These are phyloP conservation scores for Trichoderma sp. DNA, from an alignment of 2,329 filamentous ascomycete genomes.

Conservation along the genomic window DNA sequence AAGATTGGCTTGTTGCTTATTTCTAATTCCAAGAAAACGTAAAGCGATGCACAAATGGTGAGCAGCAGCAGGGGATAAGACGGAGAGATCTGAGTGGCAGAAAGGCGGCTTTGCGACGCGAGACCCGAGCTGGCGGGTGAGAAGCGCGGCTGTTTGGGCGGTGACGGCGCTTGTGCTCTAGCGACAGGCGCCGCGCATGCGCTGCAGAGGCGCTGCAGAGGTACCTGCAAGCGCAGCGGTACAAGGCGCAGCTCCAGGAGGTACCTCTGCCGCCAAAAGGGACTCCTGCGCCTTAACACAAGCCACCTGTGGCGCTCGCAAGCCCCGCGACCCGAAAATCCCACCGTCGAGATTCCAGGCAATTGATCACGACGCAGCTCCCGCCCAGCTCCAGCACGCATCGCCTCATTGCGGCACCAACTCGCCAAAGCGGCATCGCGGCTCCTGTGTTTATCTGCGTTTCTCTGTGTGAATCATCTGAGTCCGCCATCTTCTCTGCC, in stretches of 20 bases:
- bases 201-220: background rate
- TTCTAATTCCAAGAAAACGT: background rate
- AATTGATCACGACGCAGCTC: slow-evolving; percentile 20
- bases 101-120: slow-evolving; percentile 23
- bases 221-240: slow-evolving; percentile 18
- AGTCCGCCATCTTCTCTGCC: background rate
- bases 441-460: background rate
- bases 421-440: background rate
- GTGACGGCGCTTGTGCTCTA: slow-evolving; percentile 15
- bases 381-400: slow-evolving; percentile 2
- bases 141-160: slow-evolving; percentile 22
- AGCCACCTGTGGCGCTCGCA: slow-evolving; percentile 23
- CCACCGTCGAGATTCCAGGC: slow-evolving; percentile 1
- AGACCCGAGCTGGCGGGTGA: background rate
- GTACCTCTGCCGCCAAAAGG: slow-evolving; percentile 2
- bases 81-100: slow-evolving; percentile 3
- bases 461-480: background rate
- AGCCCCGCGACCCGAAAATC: slow-evolving; percentile 28
- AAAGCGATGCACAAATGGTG: background rate
- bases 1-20: background rate
- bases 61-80: slow-evolving; percentile 4
- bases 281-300: background rate
- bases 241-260: background rate
- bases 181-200: background rate
- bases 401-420: slow-evolving; percentile 8